These are phyloP conservation scores for Penicillium frequentans DNA, from an alignment of 2,329 filamentous ascomycete species.

Conservation along the genomic window DNA sequence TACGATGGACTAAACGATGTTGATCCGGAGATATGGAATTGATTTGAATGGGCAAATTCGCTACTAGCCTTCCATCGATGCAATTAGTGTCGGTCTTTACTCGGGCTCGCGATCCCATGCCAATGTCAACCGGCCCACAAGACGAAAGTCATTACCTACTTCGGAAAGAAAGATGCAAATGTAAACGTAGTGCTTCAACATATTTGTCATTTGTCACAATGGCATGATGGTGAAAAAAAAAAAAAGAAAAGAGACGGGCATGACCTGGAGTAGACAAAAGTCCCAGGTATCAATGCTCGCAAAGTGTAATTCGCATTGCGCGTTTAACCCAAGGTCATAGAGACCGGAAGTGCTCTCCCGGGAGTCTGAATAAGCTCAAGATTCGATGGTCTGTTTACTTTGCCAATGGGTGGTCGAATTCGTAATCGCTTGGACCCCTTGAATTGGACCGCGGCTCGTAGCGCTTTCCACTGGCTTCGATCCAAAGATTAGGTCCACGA, in stretches of 20 bases:
- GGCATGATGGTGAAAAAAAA: neutral
- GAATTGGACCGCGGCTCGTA: neutral
- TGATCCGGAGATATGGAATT: conserved; percentile 20
- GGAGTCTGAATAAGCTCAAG: conserved; percentile 21
- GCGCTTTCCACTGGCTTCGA: too few species aligned
- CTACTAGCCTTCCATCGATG: neutral
- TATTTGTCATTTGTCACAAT: neutral
- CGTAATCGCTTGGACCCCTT: neutral
- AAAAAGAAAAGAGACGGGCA: neutral
- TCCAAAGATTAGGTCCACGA: neutral
- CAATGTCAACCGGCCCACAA: neutral
- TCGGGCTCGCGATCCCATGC: neutral
- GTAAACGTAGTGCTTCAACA: neutral
- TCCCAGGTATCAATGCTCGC: neutral
- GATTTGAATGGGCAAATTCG: conserved; percentile 16
- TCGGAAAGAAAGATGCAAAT: neutral
- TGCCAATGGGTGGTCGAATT: neutral
- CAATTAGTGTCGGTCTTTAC: neutral
- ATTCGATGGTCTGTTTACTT: conserved; percentile 15
- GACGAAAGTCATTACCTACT: neutral
- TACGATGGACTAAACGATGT: conserved; percentile 9
- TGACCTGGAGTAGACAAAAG: neutral
- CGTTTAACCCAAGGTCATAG: neutral
- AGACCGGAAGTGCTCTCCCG: neutral
- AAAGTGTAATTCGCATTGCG: neutral